Conservation (phyloP, 2,329 filamentous ascomycete species). For the Fusarium nematophilum region DNA sequence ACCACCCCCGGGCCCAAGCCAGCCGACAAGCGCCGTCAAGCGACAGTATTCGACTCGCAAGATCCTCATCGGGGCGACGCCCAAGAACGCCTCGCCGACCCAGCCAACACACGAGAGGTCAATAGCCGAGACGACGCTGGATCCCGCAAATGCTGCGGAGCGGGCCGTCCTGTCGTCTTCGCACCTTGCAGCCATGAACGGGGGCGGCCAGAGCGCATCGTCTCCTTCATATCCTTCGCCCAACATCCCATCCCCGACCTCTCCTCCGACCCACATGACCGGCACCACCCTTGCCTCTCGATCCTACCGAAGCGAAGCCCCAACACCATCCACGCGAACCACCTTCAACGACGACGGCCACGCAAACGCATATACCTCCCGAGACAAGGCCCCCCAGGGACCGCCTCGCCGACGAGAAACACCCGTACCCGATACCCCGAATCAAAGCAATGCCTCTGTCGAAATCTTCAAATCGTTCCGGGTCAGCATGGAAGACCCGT, state of each 20-base stretch:
- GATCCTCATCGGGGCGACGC: conserved; percentile 75
- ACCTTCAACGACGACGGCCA: conserved; percentile 66
- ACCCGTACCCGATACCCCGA: conserved; percentile 70
- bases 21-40: conserved; percentile 65
- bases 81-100: conserved; percentile 82
- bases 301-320: conserved; percentile 68
- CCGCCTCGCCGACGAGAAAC: conserved; percentile 70
- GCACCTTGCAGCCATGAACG: conserved; percentile 77
- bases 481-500: conserved; percentile 97
- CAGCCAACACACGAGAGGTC: conserved; percentile 75
- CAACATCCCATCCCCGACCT: conserved; percentile 77
- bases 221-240: conserved; percentile 69
- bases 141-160: conserved; percentile 76
- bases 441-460: conserved; percentile 70
- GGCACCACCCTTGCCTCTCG: conserved; percentile 70
- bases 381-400: conserved; percentile 48
- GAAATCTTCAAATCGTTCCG: conserved; percentile 99
- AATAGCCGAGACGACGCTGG: conserved; percentile 72
- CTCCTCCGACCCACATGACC: conserved; percentile 66
- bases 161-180: conserved; percentile 74
- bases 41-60: conserved; percentile 82
- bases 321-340: conserved; percentile 64
- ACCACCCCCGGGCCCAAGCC: conserved; percentile 62
- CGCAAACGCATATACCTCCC: conserved; percentile 41
- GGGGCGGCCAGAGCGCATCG: conserved; percentile 65